Percentiles rank a stretch among this genome's conserved stretches.
Conservation (phyloP, 2,329 filamentous ascomycete genomes). For the Fusarium kyushuense region DNA sequence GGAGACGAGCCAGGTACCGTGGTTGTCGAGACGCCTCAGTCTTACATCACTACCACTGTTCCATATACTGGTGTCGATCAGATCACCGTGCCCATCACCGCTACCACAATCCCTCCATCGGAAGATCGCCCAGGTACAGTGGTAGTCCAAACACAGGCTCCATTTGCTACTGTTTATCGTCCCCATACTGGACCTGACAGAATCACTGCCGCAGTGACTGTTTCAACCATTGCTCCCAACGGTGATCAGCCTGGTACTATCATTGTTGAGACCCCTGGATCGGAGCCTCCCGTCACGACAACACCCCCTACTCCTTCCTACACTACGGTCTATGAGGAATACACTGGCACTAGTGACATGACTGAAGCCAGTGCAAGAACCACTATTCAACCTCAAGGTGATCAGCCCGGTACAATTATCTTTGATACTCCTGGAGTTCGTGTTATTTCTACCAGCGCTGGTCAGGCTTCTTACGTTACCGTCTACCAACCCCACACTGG, state of each 20-base stretch:
- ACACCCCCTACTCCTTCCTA: constrained; percentile 26
- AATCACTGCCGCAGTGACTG: constrained; percentile 25
- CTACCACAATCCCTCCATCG: constrained; percentile 14
- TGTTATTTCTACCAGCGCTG: constrained; percentile 7
- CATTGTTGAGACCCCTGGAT: constrained; percentile 30
- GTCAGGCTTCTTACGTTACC: constrained; percentile 23
- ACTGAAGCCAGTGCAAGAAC: constrained; percentile 17
- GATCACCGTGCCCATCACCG: constrained; percentile 26
- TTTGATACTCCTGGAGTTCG: constrained; percentile 30
- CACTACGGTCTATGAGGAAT: constrained; percentile 24
- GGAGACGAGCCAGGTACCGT: constrained; percentile 26
- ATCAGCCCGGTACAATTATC: constrained; percentile 31
- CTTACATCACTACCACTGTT: constrained; percentile 26
- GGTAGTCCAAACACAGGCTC: constrained; percentile 27
- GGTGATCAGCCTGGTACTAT: constrained; percentile 30
- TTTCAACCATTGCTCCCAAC: constrained; percentile 25
- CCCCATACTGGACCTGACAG: constrained; percentile 23
- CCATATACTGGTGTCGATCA: constrained; percentile 23
- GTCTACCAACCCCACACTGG: constrained; percentile 19
- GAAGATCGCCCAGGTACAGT: constrained; percentile 29
- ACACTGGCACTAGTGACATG: constrained; percentile 25
- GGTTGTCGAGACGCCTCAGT: constrained; percentile 26
- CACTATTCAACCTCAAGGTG: constrained; percentile 25
- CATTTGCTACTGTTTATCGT: constrained; percentile 25
- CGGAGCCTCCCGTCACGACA: constrained; percentile 22